These are phyloP conservation scores for Populus pruinosa DNA, from an alignment of 345 rosid genomes.

Conservation along the genomic window DNA sequence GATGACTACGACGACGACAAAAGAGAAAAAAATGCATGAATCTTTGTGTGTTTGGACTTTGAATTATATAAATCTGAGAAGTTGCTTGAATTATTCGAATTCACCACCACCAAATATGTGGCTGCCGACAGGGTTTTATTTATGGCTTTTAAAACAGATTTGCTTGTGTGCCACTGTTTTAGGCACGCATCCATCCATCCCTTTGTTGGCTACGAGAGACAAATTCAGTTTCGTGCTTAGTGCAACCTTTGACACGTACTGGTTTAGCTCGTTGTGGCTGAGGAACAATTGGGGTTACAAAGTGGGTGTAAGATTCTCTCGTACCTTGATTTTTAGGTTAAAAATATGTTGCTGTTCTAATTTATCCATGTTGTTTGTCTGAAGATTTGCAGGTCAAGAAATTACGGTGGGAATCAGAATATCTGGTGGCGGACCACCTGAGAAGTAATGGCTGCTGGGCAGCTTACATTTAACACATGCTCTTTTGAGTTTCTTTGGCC, in stretches of 20 bases:
- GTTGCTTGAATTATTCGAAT: neutral
- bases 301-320: neutral
- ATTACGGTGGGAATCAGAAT: neutral
- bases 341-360: neutral
- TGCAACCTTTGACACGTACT: neutral
- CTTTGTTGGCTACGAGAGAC: neutral
- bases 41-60: neutral
- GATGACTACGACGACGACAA: neutral
- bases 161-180: neutral
- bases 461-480: neutral
- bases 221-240: neutral
- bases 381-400: neutral
- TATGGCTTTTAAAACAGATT: neutral
- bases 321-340: neutral
- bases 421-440: neutral
- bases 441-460: too few species aligned
- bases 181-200: neutral
- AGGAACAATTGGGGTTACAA: neutral
- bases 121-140: neutral
- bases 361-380: neutral
- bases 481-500: neutral
- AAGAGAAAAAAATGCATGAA: neutral
- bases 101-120: neutral
- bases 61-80: neutral
- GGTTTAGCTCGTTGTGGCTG: neutral